Evolutionary conservation across 1,284 basidiomycete genomes (phyloP), one percentile per base, ranked within the genome.

Genomic region (Anthracocystis panici-leucophaei): DNA sequence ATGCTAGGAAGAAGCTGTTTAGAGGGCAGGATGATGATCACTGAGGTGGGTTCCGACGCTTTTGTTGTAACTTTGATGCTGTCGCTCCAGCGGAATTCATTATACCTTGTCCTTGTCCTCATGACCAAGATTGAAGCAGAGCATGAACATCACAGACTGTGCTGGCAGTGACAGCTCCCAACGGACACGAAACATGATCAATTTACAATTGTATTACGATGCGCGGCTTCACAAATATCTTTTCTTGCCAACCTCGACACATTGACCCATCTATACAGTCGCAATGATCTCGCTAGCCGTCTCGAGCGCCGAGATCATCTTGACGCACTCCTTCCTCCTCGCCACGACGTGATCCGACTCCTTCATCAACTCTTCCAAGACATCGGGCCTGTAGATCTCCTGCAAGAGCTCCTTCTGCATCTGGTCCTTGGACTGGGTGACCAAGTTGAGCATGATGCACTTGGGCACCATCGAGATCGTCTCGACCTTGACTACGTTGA

Each of bases 381-480:
- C 79, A 23, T 83, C 83, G 27, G 75, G 73, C 51, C 79, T 67
- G 78, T 84, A 84, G 31, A 84, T 78, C 70, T 84, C 82, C 64
- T 84, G 80, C 42, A 97, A 87, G 49, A 97, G 88, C 87, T 95
- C 94, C 74, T 91, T 89, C 87, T 97, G 95, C 75, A 97, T 88
- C 84, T 93, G 91, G 87, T 98, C 95, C 87, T 97, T 97, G 73
- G 94, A 91, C 86, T 91, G 91, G 83, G 91, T 92, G 56, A 99
- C 95, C 31, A 99, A 90, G 25, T 94, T 98, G 82, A 95, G 88
- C 59, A 94, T 92, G 85, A 99, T 97, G 40, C 96, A 95, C 77
- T 87, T 87, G 20, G 97, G 97, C 10, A 99, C 93, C 95, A 98
- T 98, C 87, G 99, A 97, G 84, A 98, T 98, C 91, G 99, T 95